phyloP scores from a whole-genome alignment of 225 moss, liverwort and hornwort species.

The Straminergon stramineum region DNA sequence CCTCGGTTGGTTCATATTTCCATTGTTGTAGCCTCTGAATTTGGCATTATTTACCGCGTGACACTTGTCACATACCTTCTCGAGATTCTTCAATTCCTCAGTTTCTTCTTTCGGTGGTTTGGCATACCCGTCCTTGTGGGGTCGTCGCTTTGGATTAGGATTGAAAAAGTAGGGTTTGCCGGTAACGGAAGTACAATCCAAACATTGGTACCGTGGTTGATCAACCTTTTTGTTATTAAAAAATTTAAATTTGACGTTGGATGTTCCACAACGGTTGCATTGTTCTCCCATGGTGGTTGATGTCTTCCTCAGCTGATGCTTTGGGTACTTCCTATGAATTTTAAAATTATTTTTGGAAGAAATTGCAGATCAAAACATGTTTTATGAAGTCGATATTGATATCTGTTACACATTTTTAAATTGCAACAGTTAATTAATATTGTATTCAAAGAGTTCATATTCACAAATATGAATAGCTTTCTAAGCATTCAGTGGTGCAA shows the following conservation, averaged over 20 bases:
- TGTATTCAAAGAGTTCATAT: background rate
- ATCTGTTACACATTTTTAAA: background rate
- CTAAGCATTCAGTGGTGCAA: background rate
- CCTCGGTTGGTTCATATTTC: background rate
- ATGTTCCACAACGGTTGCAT: background rate
- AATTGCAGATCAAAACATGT: background rate
- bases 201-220: background rate
- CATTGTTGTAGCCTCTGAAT: background rate
- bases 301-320: background rate
- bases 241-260: background rate
- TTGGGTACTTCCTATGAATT: background rate
- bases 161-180: background rate
- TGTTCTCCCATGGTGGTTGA: background rate
- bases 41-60: background rate
- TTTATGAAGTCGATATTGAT: background rate
- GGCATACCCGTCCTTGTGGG: background rate
- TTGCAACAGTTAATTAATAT: background rate
- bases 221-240: background rate
- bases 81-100: background rate
- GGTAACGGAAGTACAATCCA: background rate
- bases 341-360: background rate
- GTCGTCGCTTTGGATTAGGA: background rate
- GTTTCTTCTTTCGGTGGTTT: background rate
- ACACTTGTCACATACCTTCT: background rate
- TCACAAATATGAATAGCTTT: background rate